phyloP scores from a whole-genome alignment of 1,284 basidiomycete species.

The Xerocomus cyaneibrunnescens region DNA sequence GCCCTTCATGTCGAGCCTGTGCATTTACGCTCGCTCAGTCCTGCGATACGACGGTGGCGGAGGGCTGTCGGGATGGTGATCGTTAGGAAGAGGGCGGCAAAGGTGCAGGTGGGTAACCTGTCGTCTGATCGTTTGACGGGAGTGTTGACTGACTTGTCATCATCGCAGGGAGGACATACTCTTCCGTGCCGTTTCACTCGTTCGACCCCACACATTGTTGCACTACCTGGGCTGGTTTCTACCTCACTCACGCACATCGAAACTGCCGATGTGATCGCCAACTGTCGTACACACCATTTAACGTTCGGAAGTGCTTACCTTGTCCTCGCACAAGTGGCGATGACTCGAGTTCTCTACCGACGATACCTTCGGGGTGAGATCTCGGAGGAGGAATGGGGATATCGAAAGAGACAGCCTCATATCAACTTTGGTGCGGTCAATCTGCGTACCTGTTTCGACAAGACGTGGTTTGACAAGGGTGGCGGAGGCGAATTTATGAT shows the following conservation, averaged over 20 bases:
- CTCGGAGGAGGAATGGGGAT: slow-evolving; percentile 51
- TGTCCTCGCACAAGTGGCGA: slow-evolving; percentile 52
- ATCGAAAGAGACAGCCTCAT: slow-evolving; percentile 49
- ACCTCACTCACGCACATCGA: slow-evolving; percentile 31
- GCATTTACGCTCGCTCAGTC: too few species aligned
- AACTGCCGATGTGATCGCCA: slow-evolving; percentile 32
- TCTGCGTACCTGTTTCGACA: slow-evolving; percentile 51
- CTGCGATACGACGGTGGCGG: slow-evolving; percentile 47
- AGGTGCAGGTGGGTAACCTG: slow-evolving; percentile 30
- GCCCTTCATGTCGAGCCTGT: too few species aligned
- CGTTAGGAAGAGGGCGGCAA: slow-evolving; percentile 32
- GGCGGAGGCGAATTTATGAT: slow-evolving; percentile 46
- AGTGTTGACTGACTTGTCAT: too few species aligned
- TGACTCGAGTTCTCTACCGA: slow-evolving; percentile 51
- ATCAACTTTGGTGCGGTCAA: slow-evolving; percentile 49
- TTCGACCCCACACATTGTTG: slow-evolving; percentile 38
- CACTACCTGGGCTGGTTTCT: slow-evolving; percentile 33
- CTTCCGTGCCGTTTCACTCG: slow-evolving; percentile 45
- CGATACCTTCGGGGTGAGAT: slow-evolving; percentile 50
- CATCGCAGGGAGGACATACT: slow-evolving; percentile 54
- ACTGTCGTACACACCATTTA: slow-evolving; percentile 43
- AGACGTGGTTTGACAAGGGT: slow-evolving; percentile 47
- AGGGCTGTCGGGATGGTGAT: slow-evolving; percentile 46
- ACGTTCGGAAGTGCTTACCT: slow-evolving; percentile 55
- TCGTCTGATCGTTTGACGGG: too few species aligned